Conservation (phyloP, 75 land plant species). For the Pinus taeda region DNA sequence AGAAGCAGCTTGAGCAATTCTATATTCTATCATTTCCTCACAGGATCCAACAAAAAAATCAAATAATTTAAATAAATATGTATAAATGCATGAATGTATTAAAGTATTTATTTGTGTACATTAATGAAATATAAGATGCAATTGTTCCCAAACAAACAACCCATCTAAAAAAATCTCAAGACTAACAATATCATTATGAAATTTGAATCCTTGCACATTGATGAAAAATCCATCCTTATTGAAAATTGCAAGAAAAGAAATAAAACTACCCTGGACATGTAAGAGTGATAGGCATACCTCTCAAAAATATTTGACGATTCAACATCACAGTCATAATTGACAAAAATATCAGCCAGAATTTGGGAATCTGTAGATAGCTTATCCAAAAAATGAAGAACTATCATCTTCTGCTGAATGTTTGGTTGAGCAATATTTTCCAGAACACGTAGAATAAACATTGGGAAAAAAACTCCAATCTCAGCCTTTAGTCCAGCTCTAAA, state of each 20-base stretch:
- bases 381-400: slow-evolving; percentile 59
- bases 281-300: slow-evolving; percentile 37
- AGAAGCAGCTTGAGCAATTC: too few relatives aligned
- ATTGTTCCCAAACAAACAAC: too few relatives aligned
- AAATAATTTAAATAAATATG: not conserved
- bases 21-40: too few relatives aligned
- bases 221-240: not conserved
- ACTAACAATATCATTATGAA: too few relatives aligned
- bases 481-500: slow-evolving; percentile 73
- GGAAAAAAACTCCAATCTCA: slow-evolving; percentile 86
- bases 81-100: not conserved
- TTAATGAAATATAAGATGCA: too few relatives aligned
- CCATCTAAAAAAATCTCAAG: too few relatives aligned
- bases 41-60: not conserved
- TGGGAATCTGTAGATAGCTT: slow-evolving; percentile 67
- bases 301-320: slow-evolving; percentile 86
- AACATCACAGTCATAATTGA: slow-evolving; percentile 90
- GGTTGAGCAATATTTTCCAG: slow-evolving; percentile 82
- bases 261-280: not conserved
- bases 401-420: slow-evolving; percentile 75
- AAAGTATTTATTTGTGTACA: too few relatives aligned
- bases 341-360: slow-evolving; percentile 67
- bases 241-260: not conserved
- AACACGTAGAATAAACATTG: slow-evolving; percentile 78
- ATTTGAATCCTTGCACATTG: too few relatives aligned